Evolutionary conservation across 164 flowering plant genomes (phyloP), one percentile per base, ranked within the genome.

Genomic region (Umbilicus rupestris): DNA sequence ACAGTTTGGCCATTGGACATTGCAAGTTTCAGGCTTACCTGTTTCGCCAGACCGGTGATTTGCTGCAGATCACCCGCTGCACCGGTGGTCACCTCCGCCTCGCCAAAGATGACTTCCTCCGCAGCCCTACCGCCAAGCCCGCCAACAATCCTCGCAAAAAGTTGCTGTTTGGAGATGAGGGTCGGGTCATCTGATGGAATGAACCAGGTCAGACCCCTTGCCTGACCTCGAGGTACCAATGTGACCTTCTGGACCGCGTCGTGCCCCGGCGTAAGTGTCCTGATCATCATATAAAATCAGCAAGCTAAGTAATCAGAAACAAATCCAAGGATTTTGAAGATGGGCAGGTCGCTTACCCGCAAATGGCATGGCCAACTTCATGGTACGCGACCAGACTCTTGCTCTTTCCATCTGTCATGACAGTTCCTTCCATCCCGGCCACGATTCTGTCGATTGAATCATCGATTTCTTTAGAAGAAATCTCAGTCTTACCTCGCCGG

Each of bases 401-500:
- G 82, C 88, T 85, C 78, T 90, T 88, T 47, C 95, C 95, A 76
- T 88, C 95, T 2, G 92, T 88, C 97, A 90, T 88, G 19, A 87
- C 92, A n/a, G 92, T 88, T 69, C 92, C 94, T 70, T 90, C 97
- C 94, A 88, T 90, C 69, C 97, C 97, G 50, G 94, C 94, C 42
- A 90, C 93, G 64, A 90, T 90, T 77, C 95, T 78, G 71, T 90
- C 97, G 72, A 88, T 90, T 16, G 97, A 85, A 79, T 90, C 95
- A 63, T 90, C 97, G 42, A 90, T 73, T 77, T 90, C 97, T 70
- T 87, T 88, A 3, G 94, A 81, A n/a, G 97, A 82, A 31, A 90
- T 87, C 14, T 77, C 85, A 0, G 85, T 78, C 78, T 79, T 88
- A 31, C 86, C 92, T 66, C 95, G 90, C 37, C 92, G 83, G 52